A percentile compares a stretch with the other conserved stretches of the same genome.
Conservation (phyloP, 371 early-diverging fungal genomes). For the Mucor irregularis region DNA sequence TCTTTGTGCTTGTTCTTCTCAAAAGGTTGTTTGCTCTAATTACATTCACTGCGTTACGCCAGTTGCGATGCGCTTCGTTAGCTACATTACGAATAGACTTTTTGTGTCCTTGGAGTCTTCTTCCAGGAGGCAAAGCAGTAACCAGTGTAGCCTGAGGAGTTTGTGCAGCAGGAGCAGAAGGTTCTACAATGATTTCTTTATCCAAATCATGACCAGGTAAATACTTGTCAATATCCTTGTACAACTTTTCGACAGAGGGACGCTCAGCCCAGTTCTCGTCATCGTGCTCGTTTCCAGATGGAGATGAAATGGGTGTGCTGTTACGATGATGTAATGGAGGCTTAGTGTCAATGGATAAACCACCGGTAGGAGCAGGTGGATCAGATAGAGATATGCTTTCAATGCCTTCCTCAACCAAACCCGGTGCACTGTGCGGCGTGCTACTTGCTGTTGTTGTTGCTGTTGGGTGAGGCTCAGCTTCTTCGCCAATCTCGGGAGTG, state of each 20-base stretch:
- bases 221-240: constrained; percentile 74
- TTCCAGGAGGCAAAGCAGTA: constrained; percentile 21
- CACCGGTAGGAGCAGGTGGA: constrained; percentile 3
- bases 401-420: constrained; percentile 9
- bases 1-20: constrained; percentile 60
- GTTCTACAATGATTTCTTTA: constrained; percentile 72
- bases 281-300: constrained; percentile 13
- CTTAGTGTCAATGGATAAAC: constrained; percentile 14
- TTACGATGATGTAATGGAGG: not conserved
- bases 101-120: constrained; percentile 45
- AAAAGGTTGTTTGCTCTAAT: constrained; percentile 40
- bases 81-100: constrained; percentile 65
- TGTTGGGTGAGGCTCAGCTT: not conserved
- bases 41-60: constrained; percentile 41
- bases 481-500: not conserved
- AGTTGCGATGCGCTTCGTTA: constrained; percentile 49
- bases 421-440: constrained; percentile 9
- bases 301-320: constrained; percentile 11
- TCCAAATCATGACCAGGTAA: constrained; percentile 83
- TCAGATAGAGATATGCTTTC: constrained; percentile 14
- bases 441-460: constrained; percentile 4
- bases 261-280: constrained; percentile 66
- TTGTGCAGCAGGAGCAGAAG: not conserved
- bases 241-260: constrained; percentile 72
- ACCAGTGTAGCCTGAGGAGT: constrained; percentile 20